Base-by-base conservation (phyloP, 1,284 basidiomycete genomes). In the Ustilago bromivora region DNA sequence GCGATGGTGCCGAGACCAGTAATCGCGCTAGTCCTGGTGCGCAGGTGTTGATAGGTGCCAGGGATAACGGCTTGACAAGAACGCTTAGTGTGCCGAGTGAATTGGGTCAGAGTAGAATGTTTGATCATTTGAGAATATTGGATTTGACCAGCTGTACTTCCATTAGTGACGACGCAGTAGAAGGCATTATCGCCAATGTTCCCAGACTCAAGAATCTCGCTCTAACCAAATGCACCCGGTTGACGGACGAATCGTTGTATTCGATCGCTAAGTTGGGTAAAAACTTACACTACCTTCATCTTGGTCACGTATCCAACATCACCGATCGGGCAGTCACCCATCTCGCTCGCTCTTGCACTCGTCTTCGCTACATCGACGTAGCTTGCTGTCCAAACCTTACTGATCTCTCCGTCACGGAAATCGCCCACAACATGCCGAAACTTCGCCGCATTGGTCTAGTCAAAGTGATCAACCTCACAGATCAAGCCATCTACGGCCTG, bases 311-410 rank as follows among this genome's bases (percentile, higher is more conserved):
- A 56, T 87, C 89, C 36, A 89, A 84, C 80, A 94, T 99, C 77
- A 97, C 96, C 3, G 97, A 99, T 85, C 90, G 90, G 32, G 94
- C 93, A 8, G 92, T 99, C 43, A 92, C 91, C 60, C 90, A 90
- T 10, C 88, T 99, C 17, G 95, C 95, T 4, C 89, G 94, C 47
- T 90, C 91, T 28, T 99, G 97, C 87, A 96, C 94, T 0, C 89
- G 97, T n/a, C 87, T 99, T 66, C 90, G 97, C 78, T 99, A 99
- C 86, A 92, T 99, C 70, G 97, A 99, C 86, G 91, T 99, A 76
- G 97, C 97, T 5, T 96, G 96, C 95, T 99, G 96, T 81, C 88
- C 91, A 2, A 89, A 91, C 49, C 88, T 99, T 49, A 98, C 96
- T 15, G 97, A 99, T 85, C 91, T 94, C 89, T 94, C 94, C 56